These are phyloP conservation scores for Syzygium malaccense DNA, from an alignment of 441 rosid species.

Conservation along the genomic window DNA sequence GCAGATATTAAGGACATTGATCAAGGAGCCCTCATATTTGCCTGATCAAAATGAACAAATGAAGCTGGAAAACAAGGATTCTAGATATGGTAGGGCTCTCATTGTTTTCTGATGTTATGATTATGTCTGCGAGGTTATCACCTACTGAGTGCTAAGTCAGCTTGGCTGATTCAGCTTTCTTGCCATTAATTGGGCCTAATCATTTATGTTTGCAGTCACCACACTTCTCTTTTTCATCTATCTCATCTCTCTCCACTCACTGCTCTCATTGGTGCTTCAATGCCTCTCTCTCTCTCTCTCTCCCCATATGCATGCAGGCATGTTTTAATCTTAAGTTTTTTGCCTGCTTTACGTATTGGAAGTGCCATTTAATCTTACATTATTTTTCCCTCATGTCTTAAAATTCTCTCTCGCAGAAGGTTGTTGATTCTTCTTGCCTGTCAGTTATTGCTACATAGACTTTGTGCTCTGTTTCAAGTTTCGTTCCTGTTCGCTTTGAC, in stretches of 20 bases:
- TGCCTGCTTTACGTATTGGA: not conserved
- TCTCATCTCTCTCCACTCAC: not conserved
- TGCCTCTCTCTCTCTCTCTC: not conserved
- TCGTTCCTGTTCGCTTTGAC: too few species aligned
- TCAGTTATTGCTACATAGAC: too few species aligned
- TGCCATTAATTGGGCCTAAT: not conserved
- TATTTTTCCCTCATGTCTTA: not conserved
- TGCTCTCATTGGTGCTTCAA: not conserved
- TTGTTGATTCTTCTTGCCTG: not conserved
- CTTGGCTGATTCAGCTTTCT: not conserved
- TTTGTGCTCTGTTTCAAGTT: too few species aligned
- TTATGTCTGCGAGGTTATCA: not conserved
- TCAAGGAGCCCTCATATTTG: constrained; percentile 45
- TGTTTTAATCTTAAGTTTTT: not conserved
- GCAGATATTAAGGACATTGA: constrained; percentile 46
- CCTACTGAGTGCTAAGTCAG: not conserved
- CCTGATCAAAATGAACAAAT: not conserved
- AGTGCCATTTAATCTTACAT: not conserved
- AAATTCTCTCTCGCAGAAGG: not conserved
- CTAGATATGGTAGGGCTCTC: not conserved
- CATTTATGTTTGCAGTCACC: not conserved
- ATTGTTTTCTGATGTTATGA: not conserved
- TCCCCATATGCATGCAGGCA: not conserved
- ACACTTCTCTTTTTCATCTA: not conserved
- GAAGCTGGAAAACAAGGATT: not conserved